Conservation (phyloP, 2,329 filamentous ascomycete species). For the Beauveria caledonica region DNA sequence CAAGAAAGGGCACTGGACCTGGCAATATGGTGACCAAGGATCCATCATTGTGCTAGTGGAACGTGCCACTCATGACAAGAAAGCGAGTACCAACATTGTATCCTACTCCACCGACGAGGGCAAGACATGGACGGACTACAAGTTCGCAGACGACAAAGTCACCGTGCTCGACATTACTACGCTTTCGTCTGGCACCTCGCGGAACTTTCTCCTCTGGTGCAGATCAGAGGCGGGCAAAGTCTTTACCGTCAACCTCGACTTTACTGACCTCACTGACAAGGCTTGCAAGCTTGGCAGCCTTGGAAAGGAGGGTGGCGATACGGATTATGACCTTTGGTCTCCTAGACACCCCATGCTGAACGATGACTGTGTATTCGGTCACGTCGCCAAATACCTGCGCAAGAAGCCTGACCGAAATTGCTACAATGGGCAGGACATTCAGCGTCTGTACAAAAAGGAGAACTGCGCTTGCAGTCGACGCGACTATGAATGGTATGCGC, state of each 20-base stretch:
- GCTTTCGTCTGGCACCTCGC: slow-evolving; percentile 77
- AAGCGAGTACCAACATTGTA: slow-evolving; percentile 58
- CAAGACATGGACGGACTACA: slow-evolving; percentile 64
- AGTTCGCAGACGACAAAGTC: slow-evolving; percentile 65
- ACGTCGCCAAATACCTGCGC: slow-evolving; percentile 79
- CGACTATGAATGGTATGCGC: slow-evolving; percentile 84
- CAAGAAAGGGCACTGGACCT: slow-evolving; percentile 82
- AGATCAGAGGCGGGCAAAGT: slow-evolving; percentile 47
- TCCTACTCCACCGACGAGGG: slow-evolving; percentile 79
- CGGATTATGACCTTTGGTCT: slow-evolving; percentile 80
- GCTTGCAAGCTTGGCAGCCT: slow-evolving; percentile 63
- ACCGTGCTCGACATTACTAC: slow-evolving; percentile 76
- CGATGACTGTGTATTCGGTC: slow-evolving; percentile 84
- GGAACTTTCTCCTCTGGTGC: slow-evolving; percentile 89
- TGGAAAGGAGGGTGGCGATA: slow-evolving; percentile 50
- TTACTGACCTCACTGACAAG: slow-evolving; percentile 67
- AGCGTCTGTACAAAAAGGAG: slow-evolving; percentile 60
- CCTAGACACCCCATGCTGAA: slow-evolving; percentile 74
- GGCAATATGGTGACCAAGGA: slow-evolving; percentile 93
- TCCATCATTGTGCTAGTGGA: slow-evolving; percentile 84
- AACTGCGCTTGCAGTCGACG: slow-evolving; percentile 78
- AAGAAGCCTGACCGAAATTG: slow-evolving; percentile 75
- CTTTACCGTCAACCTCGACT: slow-evolving; percentile 79
- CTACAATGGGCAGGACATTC: slow-evolving; percentile 69
- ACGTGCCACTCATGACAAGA: slow-evolving; percentile 58